Evolutionary conservation across 345 rosid species (phyloP).

Genomic region (Adansonia digitata): DNA sequence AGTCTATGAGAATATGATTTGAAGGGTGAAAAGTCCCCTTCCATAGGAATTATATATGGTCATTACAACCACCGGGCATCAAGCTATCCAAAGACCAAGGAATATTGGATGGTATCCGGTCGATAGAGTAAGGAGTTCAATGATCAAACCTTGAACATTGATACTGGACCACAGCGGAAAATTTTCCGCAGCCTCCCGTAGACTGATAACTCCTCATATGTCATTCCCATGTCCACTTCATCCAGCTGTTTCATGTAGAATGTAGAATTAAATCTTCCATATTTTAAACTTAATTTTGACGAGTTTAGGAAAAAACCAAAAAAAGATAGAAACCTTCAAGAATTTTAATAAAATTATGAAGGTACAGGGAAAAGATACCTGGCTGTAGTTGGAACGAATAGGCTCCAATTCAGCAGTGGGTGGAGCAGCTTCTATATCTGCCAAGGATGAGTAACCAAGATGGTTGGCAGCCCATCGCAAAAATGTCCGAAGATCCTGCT

Average conservation of each 20-base stretch:
- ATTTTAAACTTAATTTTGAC: neutral
- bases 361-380: slow-evolving; percentile 34
- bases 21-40: neutral
- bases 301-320: neutral
- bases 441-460: slow-evolving; percentile 86
- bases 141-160: slow-evolving; percentile 82
- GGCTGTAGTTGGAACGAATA: slow-evolving; percentile 82
- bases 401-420: slow-evolving; percentile 98
- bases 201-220: slow-evolving; percentile 86
- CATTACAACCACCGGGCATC: neutral
- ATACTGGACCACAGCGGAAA: slow-evolving; percentile 89
- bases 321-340: neutral
- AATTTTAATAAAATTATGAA: neutral
- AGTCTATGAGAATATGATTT: neutral
- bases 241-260: slow-evolving; percentile 55
- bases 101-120: neutral
- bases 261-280: neutral
- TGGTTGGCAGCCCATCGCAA: slow-evolving; percentile 80
- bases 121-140: neutral
- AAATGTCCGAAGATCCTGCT: slow-evolving; percentile 80
- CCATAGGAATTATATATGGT: neutral
- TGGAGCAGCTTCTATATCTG: slow-evolving; percentile 92
- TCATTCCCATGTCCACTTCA: slow-evolving; percentile 92
- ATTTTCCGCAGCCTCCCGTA: slow-evolving; percentile 77
- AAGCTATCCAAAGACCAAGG: neutral